Evolutionary conservation across 257 asterid species (phyloP), one percentile per base, ranked within the genome.

Genomic region (Petunia secreta): DNA sequence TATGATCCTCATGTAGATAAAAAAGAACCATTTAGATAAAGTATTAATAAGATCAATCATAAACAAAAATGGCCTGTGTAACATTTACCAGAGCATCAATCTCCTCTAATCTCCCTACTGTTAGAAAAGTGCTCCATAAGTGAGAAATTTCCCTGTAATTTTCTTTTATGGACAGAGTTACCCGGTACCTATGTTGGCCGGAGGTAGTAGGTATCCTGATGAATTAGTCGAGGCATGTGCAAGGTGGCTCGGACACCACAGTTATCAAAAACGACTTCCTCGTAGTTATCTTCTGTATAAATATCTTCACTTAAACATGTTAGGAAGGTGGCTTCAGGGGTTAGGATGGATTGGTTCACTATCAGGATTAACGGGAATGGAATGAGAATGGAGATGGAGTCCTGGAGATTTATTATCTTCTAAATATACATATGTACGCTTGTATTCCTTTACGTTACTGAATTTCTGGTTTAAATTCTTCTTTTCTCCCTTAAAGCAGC

Each of bases 381-480:
- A 4, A 7, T 37, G 64, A 59, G 64, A 59, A 59, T 59, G 39
- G 64, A 25, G 10, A 16, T 59, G 64, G 64, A 16, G 64, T 59
- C 7, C 57, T 44, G 75, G 57, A 16, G 57, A 43, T 68, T 16
- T 2, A 16, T 68, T 11, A 8, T 68, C 75, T 8, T 68, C 16
- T 68, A 68, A 9, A 43, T 16, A 16, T 40, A 68, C 9, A 25
- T 10, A 25, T 25, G 25, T 25, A 25, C 25, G 0, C 25, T 25
- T 25, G 25, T 25, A 25, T 25, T 25, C 4, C 9, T 44, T 68
- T 25, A 69, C 77, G 48, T 71, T 10, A 25, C 59, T 71, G 43
- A 71, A 46, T 71, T 44, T 9, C n/a, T 68, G 52, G 46, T 68
- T 44, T 67, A n/a, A 67, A 67, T 41, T 68, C 39, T 41, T 25